Conservation (phyloP, 768 basidiomycete genomes). For the Suillus placidus region DNA sequence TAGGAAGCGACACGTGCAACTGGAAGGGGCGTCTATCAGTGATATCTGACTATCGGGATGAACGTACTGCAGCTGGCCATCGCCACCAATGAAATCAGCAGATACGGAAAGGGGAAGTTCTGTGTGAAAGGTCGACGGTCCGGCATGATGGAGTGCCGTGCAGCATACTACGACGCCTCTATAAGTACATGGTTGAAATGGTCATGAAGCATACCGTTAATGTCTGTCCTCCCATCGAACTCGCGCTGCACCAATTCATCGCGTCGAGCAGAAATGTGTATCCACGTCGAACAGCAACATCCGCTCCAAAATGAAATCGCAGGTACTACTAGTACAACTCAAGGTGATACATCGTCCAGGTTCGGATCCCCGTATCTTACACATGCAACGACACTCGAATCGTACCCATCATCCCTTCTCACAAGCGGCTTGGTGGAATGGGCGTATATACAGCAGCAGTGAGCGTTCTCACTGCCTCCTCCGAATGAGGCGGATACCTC, state of each 20-base stretch:
- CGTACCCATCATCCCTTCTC: background rate
- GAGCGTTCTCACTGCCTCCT: conserved; percentile 20
- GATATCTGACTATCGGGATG: background rate
- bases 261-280: no score
- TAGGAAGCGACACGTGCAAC: conserved; percentile 49
- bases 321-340: no score
- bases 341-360: background rate
- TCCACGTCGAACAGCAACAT: no score
- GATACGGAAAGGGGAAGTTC: conserved; percentile 43
- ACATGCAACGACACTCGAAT: background rate
- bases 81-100: conserved; percentile 33
- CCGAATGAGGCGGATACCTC: conserved; percentile 28
- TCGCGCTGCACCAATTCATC: no score
- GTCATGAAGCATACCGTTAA: no score
- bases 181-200: no score
- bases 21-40: conserved; percentile 14
- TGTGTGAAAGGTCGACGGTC: no score
- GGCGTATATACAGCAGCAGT: conserved; percentile 8
- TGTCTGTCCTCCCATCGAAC: no score
- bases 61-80: background rate
- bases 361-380: background rate
- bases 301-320: no score
- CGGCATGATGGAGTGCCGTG: no score
- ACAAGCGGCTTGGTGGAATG: conserved; percentile 20
- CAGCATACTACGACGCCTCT: no score